Evolutionary conservation across 192 early-diverging fungal species (phyloP).

Genomic region (Umbelopsis ramanniana): DNA sequence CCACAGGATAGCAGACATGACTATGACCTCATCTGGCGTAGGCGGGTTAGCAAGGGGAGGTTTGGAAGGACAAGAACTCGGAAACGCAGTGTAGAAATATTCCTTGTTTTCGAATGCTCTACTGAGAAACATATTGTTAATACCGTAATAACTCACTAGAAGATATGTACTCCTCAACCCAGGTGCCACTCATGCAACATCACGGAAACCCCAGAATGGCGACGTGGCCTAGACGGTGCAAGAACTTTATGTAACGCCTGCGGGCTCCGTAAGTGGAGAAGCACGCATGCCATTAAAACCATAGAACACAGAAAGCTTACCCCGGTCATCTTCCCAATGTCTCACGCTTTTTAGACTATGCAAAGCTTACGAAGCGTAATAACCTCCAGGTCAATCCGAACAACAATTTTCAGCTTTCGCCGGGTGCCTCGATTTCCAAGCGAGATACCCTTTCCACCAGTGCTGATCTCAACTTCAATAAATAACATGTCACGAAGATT

Average conservation of each 20-base stretch:
- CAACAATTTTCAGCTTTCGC: not conserved
- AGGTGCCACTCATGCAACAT: slow-evolving; percentile 80
- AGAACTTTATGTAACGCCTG: slow-evolving; percentile 96
- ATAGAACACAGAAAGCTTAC: no score
- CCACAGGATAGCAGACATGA: not conserved
- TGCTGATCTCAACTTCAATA: no score
- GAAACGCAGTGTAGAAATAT: not conserved
- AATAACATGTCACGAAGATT: no score
- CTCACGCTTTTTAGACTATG: not conserved
- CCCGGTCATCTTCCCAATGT: not conserved
- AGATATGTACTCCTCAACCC: not conserved
- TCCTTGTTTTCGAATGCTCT: no score
- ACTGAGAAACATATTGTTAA: no score
- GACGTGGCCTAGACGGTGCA: slow-evolving; percentile 88
- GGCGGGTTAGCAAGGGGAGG: not conserved
- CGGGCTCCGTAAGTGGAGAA: slow-evolving; percentile 74
- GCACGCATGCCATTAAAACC: no score
- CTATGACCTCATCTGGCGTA: not conserved
- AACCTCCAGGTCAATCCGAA: not conserved
- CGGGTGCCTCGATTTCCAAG: not conserved
- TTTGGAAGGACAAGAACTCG: not conserved
- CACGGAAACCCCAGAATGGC: slow-evolving; percentile 93
- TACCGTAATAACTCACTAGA: not conserved
- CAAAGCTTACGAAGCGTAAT: not conserved
- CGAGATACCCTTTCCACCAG: no score